phyloP scores from a whole-genome alignment of 1,139 yeast genomes.

The Protomyces inouyei region DNA sequence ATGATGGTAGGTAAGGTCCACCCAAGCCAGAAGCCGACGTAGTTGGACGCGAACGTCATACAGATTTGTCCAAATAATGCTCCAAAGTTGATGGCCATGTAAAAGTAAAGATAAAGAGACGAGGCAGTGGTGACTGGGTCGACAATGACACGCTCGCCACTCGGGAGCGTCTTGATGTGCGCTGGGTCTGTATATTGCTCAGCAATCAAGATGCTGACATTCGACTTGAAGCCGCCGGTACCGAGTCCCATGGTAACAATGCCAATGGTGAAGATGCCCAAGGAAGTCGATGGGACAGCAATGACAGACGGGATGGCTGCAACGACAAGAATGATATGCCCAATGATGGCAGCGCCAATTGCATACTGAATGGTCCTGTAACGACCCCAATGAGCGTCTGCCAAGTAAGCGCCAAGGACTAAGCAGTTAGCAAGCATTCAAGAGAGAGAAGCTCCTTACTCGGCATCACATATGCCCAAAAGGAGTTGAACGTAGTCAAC shows the following conservation, averaged over 20 bases:
- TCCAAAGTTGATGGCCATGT: constrained; percentile 76
- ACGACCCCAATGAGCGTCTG: constrained; percentile 72
- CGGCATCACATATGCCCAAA: constrained; percentile 80
- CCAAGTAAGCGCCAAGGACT: constrained; percentile 65
- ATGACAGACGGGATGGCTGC: constrained; percentile 68
- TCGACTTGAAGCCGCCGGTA: constrained; percentile 77
- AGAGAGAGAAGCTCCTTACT: constrained; percentile 27
- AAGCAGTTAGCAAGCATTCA: neutral
- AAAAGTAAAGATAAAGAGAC: constrained; percentile 70
- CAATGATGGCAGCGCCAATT: constrained; percentile 56
- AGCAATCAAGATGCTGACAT: constrained; percentile 71
- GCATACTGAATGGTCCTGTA: constrained; percentile 63
- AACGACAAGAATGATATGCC: constrained; percentile 58
- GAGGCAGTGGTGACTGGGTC: constrained; percentile 69
- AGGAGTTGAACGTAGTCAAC: constrained; percentile 68
- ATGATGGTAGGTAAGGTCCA: constrained; percentile 61
- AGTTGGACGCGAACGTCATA: constrained; percentile 57
- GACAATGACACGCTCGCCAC: constrained; percentile 63
- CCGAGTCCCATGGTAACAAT: constrained; percentile 69
- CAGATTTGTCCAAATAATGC: constrained; percentile 74
- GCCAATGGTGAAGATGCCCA: constrained; percentile 53
- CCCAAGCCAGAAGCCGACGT: constrained; percentile 73
- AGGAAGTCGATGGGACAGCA: constrained; percentile 44
- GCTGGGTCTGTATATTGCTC: constrained; percentile 64
- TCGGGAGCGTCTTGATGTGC: constrained; percentile 53